Base-by-base conservation (phyloP, 1,284 basidiomycete genomes). In the Austroboletus sp. region DNA sequence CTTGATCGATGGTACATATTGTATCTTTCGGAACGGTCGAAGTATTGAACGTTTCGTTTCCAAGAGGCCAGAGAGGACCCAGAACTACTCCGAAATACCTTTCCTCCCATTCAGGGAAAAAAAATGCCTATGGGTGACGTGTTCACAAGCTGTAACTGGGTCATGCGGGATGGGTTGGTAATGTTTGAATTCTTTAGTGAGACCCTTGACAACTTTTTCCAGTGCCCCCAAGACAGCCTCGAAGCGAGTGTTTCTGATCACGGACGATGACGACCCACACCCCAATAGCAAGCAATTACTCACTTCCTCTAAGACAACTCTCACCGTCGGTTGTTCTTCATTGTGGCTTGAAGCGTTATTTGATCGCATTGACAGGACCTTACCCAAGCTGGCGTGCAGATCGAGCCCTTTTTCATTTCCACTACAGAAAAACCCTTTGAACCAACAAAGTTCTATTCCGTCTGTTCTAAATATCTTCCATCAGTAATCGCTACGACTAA, bases 351-450 rank as follows among this genome's bases (percentile, higher is more conserved):
- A 21, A 42, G 30, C 10, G 17, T 32, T 19, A 23, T 17, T 50
- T 49, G 31, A 50, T 25, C 40, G 27, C 4, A 13, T 57, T 29
- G 29, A 31, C 58, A 92, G 89, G 93, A 96, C 63, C 71, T 95
- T 33, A 74, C 76, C 3, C 82, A 90, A 62, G 78, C 85, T 6
- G 90, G 91, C 0, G 82, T 90, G 27, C 78, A 76, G 6, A 74
- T 98, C 40, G 89, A 94, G 57, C 91, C 95, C 0, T 98, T 94
- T 67, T 96, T 98, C 67, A 89, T 98, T 58, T 80, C 79, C 53
- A 79, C 79, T 0, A 68, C 75, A 3, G 76, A 81, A 6, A 80
- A 81, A 41, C 70, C 75, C 0, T 95, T 95, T 55, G 79, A 89
- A 43, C 70, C 85, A 4, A 72, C 77, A 12, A 82, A 79, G 34